A percentile compares a stretch with the other conserved stretches of the same genome.
phyloP scores from a whole-genome alignment of 1,284 basidiomycete genomes.

The Laetiporus sulphureus region DNA sequence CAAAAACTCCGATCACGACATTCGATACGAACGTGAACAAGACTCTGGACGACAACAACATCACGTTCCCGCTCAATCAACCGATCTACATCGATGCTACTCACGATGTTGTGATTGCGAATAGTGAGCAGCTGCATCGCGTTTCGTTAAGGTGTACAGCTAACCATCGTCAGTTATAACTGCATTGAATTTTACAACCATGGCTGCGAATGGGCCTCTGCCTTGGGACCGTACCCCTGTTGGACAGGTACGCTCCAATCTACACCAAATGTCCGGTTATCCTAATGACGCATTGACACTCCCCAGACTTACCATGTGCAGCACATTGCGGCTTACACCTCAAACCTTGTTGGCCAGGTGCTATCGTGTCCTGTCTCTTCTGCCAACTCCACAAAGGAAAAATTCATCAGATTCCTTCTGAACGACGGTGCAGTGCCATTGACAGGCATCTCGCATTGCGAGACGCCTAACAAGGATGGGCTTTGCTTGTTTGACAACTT shows the following conservation, averaged over 20 bases:
- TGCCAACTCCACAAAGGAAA: conserved; percentile 13
- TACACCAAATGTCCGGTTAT: neutral
- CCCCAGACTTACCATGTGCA: conserved; percentile 38
- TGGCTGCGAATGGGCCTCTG: conserved; percentile 47
- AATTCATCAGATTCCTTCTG: conserved; percentile 47
- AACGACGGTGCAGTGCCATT: conserved; percentile 62
- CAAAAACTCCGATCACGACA: conserved; percentile 38
- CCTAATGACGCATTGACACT: neutral
- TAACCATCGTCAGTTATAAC: conserved; percentile 35
- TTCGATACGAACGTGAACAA: conserved; percentile 51
- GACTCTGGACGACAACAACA: conserved; percentile 42
- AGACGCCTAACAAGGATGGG: conserved; percentile 15
- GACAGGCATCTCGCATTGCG: conserved; percentile 19
- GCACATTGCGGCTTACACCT: conserved; percentile 46
- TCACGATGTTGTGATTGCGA: conserved; percentile 40
- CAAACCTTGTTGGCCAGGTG: conserved; percentile 55
- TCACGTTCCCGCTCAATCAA: conserved; percentile 57
- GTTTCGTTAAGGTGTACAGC: neutral
- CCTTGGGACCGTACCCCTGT: conserved; percentile 53
- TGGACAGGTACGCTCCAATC: conserved; percentile 32
- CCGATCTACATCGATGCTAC: conserved; percentile 51
- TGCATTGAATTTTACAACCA: conserved; percentile 55
- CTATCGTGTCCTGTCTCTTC: conserved; percentile 41
- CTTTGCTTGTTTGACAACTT: conserved; percentile 17
- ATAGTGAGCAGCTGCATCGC: conserved; percentile 23